Evolutionary conservation across 345 rosid species (phyloP), one percentile per base, ranked within the genome.

Genomic region (Eucalyptus globulus): DNA sequence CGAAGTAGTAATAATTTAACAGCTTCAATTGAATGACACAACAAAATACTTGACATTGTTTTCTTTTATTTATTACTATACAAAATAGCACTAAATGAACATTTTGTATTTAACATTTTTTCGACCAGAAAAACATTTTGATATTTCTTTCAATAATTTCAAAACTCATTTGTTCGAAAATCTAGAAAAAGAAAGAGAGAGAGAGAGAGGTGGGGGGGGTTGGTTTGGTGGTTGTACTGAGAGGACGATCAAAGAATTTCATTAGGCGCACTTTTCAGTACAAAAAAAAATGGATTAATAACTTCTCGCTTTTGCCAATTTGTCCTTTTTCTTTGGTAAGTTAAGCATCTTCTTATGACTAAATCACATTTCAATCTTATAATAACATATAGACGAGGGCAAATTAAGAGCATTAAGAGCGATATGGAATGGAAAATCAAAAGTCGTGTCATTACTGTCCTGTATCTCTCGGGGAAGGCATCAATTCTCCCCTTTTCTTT

Each of bases 171-270:
- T 21, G 26, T 40, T 76, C 14, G 47, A 76, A 76, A 76, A 76
- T 76, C 26, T 37, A 37, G 43, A 34, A 37, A 37, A 37, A 37
- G 45, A 34, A 34, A 34, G 40, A 16, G 22, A 19, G 81, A 17
- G 81, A 1, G 65, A 26, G 1, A 3, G 37, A 3, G 37, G 6
- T n/a, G 2, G 13, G 13, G 49, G 43, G 8, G 24, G 43, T 1
- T 8, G 43, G 40, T 34, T n/a, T n/a, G n/a, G n/a, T 10, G 43
- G 43, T 17, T 17, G 43, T 17, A 34, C 43, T 3, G 43, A 8
- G 43, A 67, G 43, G 80, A 76, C 5, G 43, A 37, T 76, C 12
- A 76, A 76, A 76, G 44, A 76, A 76, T 21, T 40, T 76, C 47
- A 76, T 76, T 40, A 5, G 24, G 4, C 15, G 83, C 15, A 11